Evolutionary conservation across 2,329 filamentous ascomycete genomes (phyloP).

Genomic region (Metarhizium brunneum): DNA sequence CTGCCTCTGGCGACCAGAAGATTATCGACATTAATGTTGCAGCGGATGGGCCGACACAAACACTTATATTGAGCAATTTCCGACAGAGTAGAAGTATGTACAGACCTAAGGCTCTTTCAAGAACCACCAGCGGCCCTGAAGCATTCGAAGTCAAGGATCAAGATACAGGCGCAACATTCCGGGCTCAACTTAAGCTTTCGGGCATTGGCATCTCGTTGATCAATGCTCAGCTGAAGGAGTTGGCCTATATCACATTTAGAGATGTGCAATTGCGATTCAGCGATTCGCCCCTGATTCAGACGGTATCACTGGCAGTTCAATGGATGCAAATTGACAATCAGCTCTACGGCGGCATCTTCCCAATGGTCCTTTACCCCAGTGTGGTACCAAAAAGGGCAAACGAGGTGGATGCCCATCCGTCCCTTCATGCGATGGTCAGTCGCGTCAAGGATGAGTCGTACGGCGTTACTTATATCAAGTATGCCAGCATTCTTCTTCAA

Average conservation of each 20-base stretch:
- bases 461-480: slow-evolving; percentile 96
- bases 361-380: slow-evolving; percentile 92
- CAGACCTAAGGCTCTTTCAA: slow-evolving; percentile 44
- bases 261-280: slow-evolving; percentile 87
- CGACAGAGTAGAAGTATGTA: slow-evolving; percentile 90
- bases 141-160: slow-evolving; percentile 87
- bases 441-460: slow-evolving; percentile 98
- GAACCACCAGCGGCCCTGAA: slow-evolving; percentile 40
- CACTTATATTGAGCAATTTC: slow-evolving; percentile 88
- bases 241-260: slow-evolving; percentile 87
- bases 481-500: slow-evolving; percentile 85
- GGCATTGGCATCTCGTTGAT: slow-evolving; percentile 90
- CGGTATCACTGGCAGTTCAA: slow-evolving; percentile 80
- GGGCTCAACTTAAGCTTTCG: slow-evolving; percentile 77
- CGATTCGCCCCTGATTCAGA: slow-evolving; percentile 91
- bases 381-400: slow-evolving; percentile 95
- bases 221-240: slow-evolving; percentile 82
- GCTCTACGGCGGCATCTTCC: slow-evolving; percentile 95
- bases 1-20: slow-evolving; percentile 60
- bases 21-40: slow-evolving; percentile 96
- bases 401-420: slow-evolving; percentile 93
- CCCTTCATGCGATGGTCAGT: slow-evolving; percentile 83
- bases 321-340: slow-evolving; percentile 99
- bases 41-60: slow-evolving; percentile 91
- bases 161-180: slow-evolving; percentile 81